Evolutionary conservation across 306 rosid genomes (phyloP).

Genomic region (Rubus parviflorus): DNA sequence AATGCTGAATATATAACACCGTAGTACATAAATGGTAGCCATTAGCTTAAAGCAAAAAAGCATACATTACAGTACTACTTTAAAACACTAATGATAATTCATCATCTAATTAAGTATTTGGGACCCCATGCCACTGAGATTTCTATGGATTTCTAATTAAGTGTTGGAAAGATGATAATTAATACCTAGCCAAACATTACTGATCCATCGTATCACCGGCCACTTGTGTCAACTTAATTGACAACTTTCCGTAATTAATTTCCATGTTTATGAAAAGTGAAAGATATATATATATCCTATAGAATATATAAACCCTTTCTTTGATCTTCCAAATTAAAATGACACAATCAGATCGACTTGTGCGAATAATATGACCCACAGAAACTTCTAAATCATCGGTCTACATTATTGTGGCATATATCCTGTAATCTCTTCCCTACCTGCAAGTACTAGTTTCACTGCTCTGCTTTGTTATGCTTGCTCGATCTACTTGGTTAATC

Average conservation of each 20-base stretch:
- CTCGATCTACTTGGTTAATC: neutral
- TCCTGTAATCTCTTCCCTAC: neutral
- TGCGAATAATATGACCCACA: neutral
- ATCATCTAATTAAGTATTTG: neutral
- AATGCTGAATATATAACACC: neutral
- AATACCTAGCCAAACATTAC: neutral
- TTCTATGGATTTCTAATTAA: neutral
- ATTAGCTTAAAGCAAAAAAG: slow-evolving; percentile 5
- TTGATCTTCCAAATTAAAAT: neutral
- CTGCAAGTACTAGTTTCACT: neutral
- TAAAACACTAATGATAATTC: neutral
- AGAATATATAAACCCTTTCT: neutral
- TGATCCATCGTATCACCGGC: neutral
- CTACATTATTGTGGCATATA: neutral
- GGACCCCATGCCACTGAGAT: slow-evolving; percentile 8
- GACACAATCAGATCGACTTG: neutral
- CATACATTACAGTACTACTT: neutral
- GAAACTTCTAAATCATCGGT: neutral
- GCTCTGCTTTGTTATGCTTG: neutral
- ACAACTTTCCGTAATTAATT: neutral
- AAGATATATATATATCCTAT: neutral
- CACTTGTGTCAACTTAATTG: no score
- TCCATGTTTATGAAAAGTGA: neutral
- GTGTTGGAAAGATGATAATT: neutral
- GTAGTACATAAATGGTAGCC: neutral